Conservation (phyloP, 371 early-diverging fungal genomes). For the Syncephalastrum monosporum region DNA sequence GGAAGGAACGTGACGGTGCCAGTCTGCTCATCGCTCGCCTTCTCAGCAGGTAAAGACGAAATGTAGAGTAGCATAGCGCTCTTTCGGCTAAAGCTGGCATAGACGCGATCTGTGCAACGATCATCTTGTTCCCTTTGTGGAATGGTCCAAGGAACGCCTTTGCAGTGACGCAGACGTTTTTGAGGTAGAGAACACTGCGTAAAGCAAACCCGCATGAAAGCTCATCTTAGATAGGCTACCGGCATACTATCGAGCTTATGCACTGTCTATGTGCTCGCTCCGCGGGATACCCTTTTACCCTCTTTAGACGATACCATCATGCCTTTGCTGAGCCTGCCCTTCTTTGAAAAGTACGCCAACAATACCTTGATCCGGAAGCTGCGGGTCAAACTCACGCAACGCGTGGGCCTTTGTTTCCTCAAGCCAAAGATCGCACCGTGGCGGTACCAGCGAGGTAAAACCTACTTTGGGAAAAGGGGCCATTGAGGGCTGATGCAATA, state of each 20-base stretch:
- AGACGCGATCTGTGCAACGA: slow-evolving; percentile 50
- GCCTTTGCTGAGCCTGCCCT: slow-evolving; percentile 50
- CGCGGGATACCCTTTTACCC: slow-evolving; percentile 62
- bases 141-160: slow-evolving; percentile 57
- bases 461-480: no score
- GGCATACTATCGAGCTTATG: slow-evolving; percentile 74
- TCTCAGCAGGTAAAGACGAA: slow-evolving; percentile 61
- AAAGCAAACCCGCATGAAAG: no score
- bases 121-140: slow-evolving; percentile 55
- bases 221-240: slow-evolving; percentile 22
- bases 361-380: slow-evolving; percentile 82
- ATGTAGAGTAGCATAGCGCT: not conserved
- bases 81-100: not conserved
- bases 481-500: not conserved
- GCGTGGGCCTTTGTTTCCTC: slow-evolving; percentile 75
- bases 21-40: slow-evolving; percentile 78
- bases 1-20: slow-evolving; percentile 87
- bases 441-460: slow-evolving; percentile 71
- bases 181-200: slow-evolving; percentile 27
- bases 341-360: slow-evolving; percentile 53
- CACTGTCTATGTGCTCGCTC: slow-evolving; percentile 66
- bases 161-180: slow-evolving; percentile 42
- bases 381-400: slow-evolving; percentile 77
- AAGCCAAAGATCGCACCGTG: slow-evolving; percentile 74
- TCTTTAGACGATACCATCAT: slow-evolving; percentile 54